Percentiles rank a stretch among this genome's conserved stretches.
Conservation (phyloP, 306 rosid species). For the Vicia villosa region DNA sequence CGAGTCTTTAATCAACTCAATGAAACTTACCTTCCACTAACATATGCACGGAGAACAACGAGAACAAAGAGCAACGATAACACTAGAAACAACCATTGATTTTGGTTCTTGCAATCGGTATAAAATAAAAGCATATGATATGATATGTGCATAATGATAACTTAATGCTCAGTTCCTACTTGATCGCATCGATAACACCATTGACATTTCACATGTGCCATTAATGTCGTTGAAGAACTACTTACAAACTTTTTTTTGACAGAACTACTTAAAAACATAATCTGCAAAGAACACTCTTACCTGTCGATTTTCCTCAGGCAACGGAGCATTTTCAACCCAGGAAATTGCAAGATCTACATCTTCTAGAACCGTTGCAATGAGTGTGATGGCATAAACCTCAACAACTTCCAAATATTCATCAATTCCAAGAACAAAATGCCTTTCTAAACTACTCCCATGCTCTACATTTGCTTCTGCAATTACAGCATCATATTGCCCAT, state of each 20-base stretch:
- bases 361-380: constrained; percentile 51
- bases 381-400: constrained; percentile 58
- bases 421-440: constrained; percentile 45
- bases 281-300: constrained; percentile 38
- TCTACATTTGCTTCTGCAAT: constrained; percentile 43
- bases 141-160: constrained; percentile 13
- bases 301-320: constrained; percentile 73
- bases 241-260: background rate
- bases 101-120: constrained; percentile 1
- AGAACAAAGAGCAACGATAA: background rate
- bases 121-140: background rate
- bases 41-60: background rate
- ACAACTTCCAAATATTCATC: constrained; percentile 68
- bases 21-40: background rate
- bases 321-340: constrained; percentile 76
- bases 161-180: constrained; percentile 6
- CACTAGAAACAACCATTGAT: background rate
- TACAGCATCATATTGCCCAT: constrained; percentile 48
- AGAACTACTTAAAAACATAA: background rate
- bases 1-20: background rate
- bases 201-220: background rate
- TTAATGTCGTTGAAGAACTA: background rate
- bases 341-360: constrained; percentile 62
- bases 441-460: constrained; percentile 18
- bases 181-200: background rate